phyloP scores from a whole-genome alignment of 2,329 filamentous ascomycete species.

The Microsporum canis region DNA sequence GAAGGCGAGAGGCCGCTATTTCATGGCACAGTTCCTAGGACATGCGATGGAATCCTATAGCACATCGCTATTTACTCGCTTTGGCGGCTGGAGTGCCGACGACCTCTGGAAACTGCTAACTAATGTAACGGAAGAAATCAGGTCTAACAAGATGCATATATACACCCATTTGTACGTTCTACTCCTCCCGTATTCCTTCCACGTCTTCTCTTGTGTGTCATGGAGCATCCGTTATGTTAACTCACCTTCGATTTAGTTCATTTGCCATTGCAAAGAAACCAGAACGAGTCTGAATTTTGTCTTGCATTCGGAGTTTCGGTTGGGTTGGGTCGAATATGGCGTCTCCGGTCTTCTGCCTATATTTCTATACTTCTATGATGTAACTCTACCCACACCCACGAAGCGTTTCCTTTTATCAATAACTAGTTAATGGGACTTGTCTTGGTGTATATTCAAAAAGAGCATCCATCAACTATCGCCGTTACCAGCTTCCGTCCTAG shows the following conservation, averaged over 20 bases:
- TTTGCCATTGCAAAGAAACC: conserved; percentile 5
- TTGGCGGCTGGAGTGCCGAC: conserved; percentile 17
- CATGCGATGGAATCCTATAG: conserved; percentile 21
- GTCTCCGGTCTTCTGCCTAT: background rate
- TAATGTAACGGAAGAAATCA: conserved; percentile 18
- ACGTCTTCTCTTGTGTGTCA: background rate
- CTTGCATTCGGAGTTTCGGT: background rate
- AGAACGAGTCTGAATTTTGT: background rate
- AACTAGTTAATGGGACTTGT: background rate
- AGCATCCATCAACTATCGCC: background rate
- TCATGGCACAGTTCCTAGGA: conserved; percentile 19
- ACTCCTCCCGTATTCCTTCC: background rate
- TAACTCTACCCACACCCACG: background rate
- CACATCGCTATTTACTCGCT: conserved; percentile 20
- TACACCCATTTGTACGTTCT: conserved; percentile 20
- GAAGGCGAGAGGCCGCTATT: conserved; percentile 16
- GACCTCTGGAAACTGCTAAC: conserved; percentile 18
- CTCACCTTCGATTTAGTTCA: background rate
- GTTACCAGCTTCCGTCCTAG: background rate
- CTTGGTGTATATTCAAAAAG: background rate
- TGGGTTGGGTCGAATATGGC: no score
- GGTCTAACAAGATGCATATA: conserved; percentile 21
- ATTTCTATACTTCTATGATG: background rate
- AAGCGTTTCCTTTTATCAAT: background rate
- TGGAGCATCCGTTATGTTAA: background rate